Conservation (phyloP, 2,329 filamentous ascomycete species). For the Cadophora malorum region DNA sequence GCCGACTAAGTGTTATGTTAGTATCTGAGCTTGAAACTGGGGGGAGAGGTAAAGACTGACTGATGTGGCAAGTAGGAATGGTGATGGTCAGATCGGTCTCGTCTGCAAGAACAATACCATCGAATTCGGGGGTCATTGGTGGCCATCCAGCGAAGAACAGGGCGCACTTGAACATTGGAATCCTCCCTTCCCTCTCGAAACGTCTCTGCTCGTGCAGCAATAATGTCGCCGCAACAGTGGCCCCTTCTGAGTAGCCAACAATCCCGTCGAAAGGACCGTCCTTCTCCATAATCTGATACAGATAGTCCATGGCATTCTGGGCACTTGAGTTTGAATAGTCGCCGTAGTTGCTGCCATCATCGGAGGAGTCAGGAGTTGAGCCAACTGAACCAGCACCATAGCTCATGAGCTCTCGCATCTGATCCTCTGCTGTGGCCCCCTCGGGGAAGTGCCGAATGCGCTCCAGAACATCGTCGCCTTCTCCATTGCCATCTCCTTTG, state of each 20-base stretch:
- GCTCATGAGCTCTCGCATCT: conserved; percentile 40
- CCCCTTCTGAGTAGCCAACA: conserved; percentile 67
- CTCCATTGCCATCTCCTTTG: conserved; percentile 40
- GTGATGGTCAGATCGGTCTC: conserved; percentile 58
- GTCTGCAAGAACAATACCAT: conserved; percentile 57
- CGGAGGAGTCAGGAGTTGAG: conserved; percentile 21
- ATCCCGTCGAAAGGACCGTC: conserved; percentile 58
- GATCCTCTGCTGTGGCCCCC: conserved; percentile 41
- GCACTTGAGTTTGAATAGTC: conserved; percentile 32
- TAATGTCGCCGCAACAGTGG: conserved; percentile 60
- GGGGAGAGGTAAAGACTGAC: conserved; percentile 45
- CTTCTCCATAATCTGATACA: conserved; percentile 54
- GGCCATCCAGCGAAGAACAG: conserved; percentile 62
- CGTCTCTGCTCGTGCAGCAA: conserved; percentile 57
- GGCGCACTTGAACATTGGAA: conserved; percentile 50
- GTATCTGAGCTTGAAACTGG: conserved; percentile 1
- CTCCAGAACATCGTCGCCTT: conserved; percentile 40
- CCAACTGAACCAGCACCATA: conserved; percentile 21
- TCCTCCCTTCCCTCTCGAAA: conserved; percentile 44
- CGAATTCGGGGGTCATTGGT: conserved; percentile 54
- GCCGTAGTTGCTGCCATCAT: conserved; percentile 25
- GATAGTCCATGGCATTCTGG: conserved; percentile 42
- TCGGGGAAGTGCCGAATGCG: conserved; percentile 42
- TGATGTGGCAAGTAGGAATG: conserved; percentile 60
- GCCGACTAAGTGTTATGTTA: conserved; percentile 49